phyloP scores from a whole-genome alignment of 306 rosid species.

The Betula pendula region DNA sequence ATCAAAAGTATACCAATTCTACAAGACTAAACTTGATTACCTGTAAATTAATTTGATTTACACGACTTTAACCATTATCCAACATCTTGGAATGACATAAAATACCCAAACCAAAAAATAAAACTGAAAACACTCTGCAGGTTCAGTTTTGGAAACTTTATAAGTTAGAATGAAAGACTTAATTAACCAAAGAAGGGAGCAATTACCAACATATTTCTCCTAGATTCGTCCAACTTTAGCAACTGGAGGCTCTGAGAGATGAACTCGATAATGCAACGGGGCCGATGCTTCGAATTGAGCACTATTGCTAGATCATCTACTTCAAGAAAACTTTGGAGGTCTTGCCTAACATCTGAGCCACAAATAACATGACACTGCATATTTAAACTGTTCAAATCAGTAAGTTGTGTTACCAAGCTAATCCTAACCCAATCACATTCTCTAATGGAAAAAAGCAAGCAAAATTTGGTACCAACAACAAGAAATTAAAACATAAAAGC shows the following conservation, averaged over 20 bases:
- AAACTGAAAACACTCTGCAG: neutral
- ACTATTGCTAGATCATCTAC: conserved; percentile 62
- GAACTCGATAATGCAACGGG: conserved; percentile 76
- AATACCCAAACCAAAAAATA: neutral
- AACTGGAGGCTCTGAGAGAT: conserved; percentile 66
- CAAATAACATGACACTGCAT: conserved; percentile 73
- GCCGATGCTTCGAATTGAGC: conserved; percentile 67
- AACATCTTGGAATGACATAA: neutral
- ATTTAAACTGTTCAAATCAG: conserved; percentile 30
- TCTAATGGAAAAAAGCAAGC: no score
- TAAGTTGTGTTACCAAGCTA: conserved; percentile 26
- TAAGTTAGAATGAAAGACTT: neutral
- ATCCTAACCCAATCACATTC: conserved; percentile 6
- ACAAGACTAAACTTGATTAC: neutral
- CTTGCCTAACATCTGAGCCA: conserved; percentile 62
- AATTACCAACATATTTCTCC: conserved; percentile 62
- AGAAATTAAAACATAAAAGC: neutral
- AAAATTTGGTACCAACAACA: neutral
- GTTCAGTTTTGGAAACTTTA: neutral
- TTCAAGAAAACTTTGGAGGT: conserved; percentile 70
- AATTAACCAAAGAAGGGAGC: conserved; percentile 5
- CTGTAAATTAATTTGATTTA: neutral
- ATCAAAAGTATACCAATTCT: neutral
- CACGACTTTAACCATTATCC: neutral
- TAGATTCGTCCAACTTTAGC: conserved; percentile 75